Evolutionary conservation across 2,329 filamentous ascomycete species (phyloP).

Genomic region (Knufia petricola): DNA sequence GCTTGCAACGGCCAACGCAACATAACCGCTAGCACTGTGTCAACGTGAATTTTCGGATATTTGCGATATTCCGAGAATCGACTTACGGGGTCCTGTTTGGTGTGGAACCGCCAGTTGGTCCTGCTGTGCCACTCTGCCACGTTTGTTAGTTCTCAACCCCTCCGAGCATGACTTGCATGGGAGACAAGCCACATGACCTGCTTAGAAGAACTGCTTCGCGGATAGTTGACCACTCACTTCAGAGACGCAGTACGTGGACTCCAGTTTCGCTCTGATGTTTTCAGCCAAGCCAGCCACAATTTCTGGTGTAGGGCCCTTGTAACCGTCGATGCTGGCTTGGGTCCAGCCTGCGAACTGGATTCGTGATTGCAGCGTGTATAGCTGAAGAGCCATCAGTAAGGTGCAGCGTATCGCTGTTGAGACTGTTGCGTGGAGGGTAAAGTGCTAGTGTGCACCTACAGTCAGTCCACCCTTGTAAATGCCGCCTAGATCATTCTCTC

Average conservation of each 20-base stretch:
- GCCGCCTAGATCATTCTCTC: neutral
- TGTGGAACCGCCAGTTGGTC: slow-evolving; percentile 49
- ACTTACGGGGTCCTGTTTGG: slow-evolving; percentile 47
- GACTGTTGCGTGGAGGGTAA: neutral
- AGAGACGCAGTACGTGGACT: slow-evolving; percentile 40
- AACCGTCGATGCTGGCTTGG: slow-evolving; percentile 40
- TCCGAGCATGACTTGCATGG: neutral
- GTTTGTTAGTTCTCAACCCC: neutral
- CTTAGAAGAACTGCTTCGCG: neutral
- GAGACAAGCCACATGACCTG: neutral
- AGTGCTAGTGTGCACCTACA: too few species aligned
- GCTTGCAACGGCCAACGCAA: slow-evolving; percentile 50
- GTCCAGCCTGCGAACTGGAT: slow-evolving; percentile 55
- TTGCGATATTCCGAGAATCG: slow-evolving; percentile 5
- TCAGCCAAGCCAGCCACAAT: slow-evolving; percentile 49
- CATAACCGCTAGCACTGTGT: slow-evolving; percentile 42
- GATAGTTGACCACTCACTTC: slow-evolving; percentile 12
- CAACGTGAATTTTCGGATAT: slow-evolving; percentile 6
- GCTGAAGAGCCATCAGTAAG: slow-evolving; percentile 15
- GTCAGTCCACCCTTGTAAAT: slow-evolving; percentile 56
- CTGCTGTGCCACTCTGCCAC: slow-evolving; percentile 53
- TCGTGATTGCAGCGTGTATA: slow-evolving; percentile 51
- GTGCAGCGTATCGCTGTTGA: neutral
- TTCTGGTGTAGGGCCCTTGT: slow-evolving; percentile 50
- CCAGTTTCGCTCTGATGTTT: slow-evolving; percentile 46